Evolutionary conservation across 2,329 filamentous ascomycete genomes (phyloP).

Genomic region (Aspergillus sp.): DNA sequence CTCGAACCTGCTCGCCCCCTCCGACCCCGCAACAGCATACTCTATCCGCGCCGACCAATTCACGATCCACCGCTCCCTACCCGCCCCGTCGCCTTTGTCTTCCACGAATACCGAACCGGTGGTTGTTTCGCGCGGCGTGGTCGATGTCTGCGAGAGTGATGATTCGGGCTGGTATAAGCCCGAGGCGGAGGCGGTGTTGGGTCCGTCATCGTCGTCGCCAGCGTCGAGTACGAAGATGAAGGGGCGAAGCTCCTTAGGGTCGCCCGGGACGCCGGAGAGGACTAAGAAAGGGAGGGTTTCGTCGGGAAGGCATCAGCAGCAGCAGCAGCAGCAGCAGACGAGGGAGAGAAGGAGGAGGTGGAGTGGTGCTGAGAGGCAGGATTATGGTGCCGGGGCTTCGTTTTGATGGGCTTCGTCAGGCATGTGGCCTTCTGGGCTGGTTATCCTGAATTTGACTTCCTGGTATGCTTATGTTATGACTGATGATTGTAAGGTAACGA

Average conservation of each 20-base stretch:
- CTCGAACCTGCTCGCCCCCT: constrained; percentile 34
- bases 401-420: background rate
- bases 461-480: background rate
- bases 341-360: constrained; percentile 23
- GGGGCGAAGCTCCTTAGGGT: constrained; percentile 1
- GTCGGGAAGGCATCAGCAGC: constrained; percentile 7
- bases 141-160: constrained; percentile 24
- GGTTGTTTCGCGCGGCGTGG: constrained; percentile 18
- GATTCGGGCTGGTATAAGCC: constrained; percentile 24
- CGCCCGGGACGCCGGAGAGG: constrained; percentile 12
- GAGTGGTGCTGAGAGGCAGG: constrained; percentile 20
- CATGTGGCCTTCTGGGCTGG: too few species aligned
- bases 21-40: constrained; percentile 26
- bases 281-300: constrained; percentile 12
- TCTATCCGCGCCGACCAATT: constrained; percentile 30
- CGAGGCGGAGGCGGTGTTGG: background rate
- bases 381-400: constrained; percentile 9
- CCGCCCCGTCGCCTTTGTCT: background rate
- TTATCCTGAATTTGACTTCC: background rate
- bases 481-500: constrained; percentile 1
- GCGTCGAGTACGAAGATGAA: background rate
- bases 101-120: constrained; percentile 5
- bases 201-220: background rate
- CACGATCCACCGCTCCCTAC: constrained; percentile 17
- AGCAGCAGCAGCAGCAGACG: constrained; percentile 14